Base-by-base conservation (phyloP, 208 protist species). In the Phytomonas sp. region DNA sequence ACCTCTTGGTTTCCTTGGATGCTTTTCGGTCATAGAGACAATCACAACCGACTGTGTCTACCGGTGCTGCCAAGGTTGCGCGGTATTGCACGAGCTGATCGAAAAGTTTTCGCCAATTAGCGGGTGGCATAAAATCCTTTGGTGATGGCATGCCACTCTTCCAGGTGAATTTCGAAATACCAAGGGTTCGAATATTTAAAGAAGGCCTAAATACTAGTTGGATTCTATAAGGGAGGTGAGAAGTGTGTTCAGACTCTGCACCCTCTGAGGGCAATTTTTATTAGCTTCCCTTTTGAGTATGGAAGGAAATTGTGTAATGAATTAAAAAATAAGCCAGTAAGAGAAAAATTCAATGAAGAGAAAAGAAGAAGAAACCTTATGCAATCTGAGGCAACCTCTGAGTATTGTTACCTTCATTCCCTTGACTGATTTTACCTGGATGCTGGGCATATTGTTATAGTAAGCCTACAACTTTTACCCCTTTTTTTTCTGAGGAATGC, bases 41-140 rank as follows among this genome's bases (percentile, higher is more conserved):
- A 60, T 92, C 73, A 69, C 92, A 97, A 2, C 94, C 95, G 51
- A 97, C 88, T 15, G 83, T 91, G 76, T 98, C 96, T 4, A 98
- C 94, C 1, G 94, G 93, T 26, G 96, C 93, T 28, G 37, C 13
- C 8, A 86, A 40, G 28, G 71, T 51, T 36, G 60, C 60, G 17
- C 91, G 79, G 62, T 94, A 93, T 64, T 88, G 75, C 51, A 78
- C 73, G 59, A 97, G 63, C 17, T 68, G 68, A 9, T 75, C 56
- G 66, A 84, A 95, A 59, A 97, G 75, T 65, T 79, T 75, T 31
- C 72, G 53, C 91, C 93, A 97, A 68, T 87, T 86, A 28, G 70
- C 40, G 20, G 93, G 93, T 7, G 91, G 81, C 1, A 36, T 23
- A 67, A 81, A 84, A 29, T 30, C 43, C 23, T n/a, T 65, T 29